Evolutionary conservation across 177 flowering plant species (phyloP), one percentile per base, ranked within the genome.

Genomic region (Tripterygium wilfordii): DNA sequence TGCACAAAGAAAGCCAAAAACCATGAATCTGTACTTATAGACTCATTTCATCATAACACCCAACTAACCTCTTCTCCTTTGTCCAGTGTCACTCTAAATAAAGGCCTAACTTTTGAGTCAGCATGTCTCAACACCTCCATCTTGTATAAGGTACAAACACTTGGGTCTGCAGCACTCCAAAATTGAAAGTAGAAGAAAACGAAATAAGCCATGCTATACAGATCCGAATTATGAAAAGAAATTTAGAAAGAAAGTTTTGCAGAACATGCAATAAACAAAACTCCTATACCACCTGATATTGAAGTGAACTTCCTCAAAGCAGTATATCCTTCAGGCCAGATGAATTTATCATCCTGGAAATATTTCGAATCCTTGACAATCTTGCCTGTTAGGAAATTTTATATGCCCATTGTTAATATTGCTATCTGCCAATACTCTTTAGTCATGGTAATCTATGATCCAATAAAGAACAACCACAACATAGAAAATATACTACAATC

Each of bases 81-180:
- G 23, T 78, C 86, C 28, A 59, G 21, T 40, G 88, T 80, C 51
- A 88, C 86, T 70, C 72, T 79, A 64, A 85, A 88, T 18, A 85
- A 58, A 45, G 95, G 96, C 36, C 63, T 68, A 42, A 42, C 56
- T 55, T 62, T 80, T 45, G 75, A 64, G 31, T 69, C 74, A n/a
- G 73, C 64, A 57, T 83, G 83, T 74, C 88, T 73, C 67, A 85
- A 56, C 40, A 88, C 91, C 67, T 88, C 84, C 94, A 85, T 82
- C 64, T 68, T 85, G 58, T 85, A 85, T 19, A 54, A 37, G 33
- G 68, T 21, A 52, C 51, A 46, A 19, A n/a, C 36, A 49, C 45
- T 64, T n/a, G 70, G 74, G 69, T 81, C 92, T 84, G 67, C 50
- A 45, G 10, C 0, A 10, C 38, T 17, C 18, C 51, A n/a, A 54